Conservation (phyloP, 371 early-diverging fungal species). For the Syncephalis plumigaleata region DNA sequence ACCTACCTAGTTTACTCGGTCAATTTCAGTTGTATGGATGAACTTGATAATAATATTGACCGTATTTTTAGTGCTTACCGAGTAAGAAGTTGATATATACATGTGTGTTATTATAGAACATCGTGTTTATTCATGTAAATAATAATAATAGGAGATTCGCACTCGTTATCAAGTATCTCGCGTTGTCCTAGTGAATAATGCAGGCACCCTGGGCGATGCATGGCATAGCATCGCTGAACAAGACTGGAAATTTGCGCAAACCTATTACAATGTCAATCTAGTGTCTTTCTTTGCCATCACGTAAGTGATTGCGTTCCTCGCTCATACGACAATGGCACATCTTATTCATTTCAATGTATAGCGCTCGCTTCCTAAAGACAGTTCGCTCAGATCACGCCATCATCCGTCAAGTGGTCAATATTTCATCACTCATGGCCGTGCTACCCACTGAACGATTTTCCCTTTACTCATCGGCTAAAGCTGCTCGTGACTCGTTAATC, state of each 20-base stretch:
- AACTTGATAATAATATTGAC: slow-evolving; percentile 7
- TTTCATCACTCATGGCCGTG: slow-evolving; percentile 72
- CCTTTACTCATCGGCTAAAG: slow-evolving; percentile 72
- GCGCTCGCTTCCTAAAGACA: slow-evolving; percentile 17
- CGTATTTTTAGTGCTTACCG: slow-evolving; percentile 2
- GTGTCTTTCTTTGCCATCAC: slow-evolving; percentile 24
- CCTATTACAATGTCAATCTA: slow-evolving; percentile 38
- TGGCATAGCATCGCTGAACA: slow-evolving; percentile 35
- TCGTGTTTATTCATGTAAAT: neutral
- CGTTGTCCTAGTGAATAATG: slow-evolving; percentile 54
- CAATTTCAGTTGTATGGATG: slow-evolving; percentile 8
- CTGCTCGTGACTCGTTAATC: slow-evolving; percentile 71
- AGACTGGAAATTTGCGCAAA: slow-evolving; percentile 22
- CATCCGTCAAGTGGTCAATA: slow-evolving; percentile 43
- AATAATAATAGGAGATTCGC: neutral
- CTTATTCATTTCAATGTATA: no score
- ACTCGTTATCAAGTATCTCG: neutral
- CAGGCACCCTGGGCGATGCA: slow-evolving; percentile 64
- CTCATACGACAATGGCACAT: no score
- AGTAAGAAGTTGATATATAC: no score
- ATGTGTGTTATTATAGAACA: no score
- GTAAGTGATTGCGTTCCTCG: slow-evolving; percentile 16
- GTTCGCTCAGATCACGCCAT: slow-evolving; percentile 10
- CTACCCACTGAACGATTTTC: slow-evolving; percentile 64
- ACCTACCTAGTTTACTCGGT: slow-evolving; percentile 7